phyloP scores from a whole-genome alignment of 768 basidiomycete genomes.

The Rhodotorula babjevae region DNA sequence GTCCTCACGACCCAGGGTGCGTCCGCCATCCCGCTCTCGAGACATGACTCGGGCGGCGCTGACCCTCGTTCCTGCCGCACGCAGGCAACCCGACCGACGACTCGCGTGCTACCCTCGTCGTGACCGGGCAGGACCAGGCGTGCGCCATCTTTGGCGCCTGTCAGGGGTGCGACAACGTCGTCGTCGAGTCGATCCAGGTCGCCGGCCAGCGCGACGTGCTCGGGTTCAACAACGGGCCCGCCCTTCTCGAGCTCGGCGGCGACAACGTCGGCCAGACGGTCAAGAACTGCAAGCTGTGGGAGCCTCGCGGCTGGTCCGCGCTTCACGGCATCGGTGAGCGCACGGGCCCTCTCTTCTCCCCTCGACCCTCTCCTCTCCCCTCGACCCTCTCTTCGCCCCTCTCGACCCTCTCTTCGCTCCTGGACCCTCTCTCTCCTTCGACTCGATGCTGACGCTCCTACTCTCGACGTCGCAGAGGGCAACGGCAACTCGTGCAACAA shows the following conservation, averaged over 20 bases:
- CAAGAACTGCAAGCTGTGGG: slow-evolving; percentile 35
- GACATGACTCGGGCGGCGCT: not conserved
- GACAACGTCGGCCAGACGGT: slow-evolving; percentile 32
- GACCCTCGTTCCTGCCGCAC: not conserved
- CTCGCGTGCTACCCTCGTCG: slow-evolving; percentile 38
- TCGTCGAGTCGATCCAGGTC: slow-evolving; percentile 38
- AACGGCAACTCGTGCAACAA: slow-evolving; percentile 21
- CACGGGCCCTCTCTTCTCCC: not conserved
- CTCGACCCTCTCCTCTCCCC: too few species aligned
- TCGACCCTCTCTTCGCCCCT: too few species aligned
- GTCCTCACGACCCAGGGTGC: slow-evolving; percentile 42
- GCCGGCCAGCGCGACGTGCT: slow-evolving; percentile 37
- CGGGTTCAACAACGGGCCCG: slow-evolving; percentile 22
- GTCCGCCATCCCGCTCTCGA: not conserved
- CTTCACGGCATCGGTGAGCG: slow-evolving; percentile 38
- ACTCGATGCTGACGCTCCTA: too few species aligned
- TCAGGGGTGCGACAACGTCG: slow-evolving; percentile 22
- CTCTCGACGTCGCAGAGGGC: slow-evolving; percentile 27
- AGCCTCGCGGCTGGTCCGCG: slow-evolving; percentile 43
- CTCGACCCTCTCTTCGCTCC: not conserved
- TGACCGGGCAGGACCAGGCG: slow-evolving; percentile 34
- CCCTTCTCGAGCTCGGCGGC: slow-evolving; percentile 41
- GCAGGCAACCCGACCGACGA: slow-evolving; percentile 38
- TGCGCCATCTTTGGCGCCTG: slow-evolving; percentile 39
- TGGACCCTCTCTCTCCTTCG: too few species aligned